phyloP scores from a whole-genome alignment of 1,284 basidiomycete genomes.

The Pterulicium gracile region DNA sequence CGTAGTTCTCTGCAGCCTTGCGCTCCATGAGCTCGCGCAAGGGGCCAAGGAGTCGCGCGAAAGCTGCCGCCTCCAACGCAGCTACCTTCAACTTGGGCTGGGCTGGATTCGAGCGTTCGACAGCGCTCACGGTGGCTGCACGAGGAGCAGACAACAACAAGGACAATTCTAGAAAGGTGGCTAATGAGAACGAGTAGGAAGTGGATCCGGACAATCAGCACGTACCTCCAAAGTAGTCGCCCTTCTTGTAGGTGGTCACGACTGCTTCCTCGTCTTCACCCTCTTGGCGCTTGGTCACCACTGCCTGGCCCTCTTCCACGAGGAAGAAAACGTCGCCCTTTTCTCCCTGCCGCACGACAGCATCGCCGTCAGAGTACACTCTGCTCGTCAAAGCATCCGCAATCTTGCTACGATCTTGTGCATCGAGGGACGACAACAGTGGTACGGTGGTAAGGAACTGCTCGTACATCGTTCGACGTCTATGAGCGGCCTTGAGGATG shows the following conservation, averaged over 20 bases:
- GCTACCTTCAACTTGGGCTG: constrained; percentile 80
- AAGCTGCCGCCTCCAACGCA: constrained; percentile 87
- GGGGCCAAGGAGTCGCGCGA: constrained; percentile 90
- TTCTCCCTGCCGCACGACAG: constrained; percentile 87
- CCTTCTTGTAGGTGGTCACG: constrained; percentile 74
- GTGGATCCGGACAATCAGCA: constrained; percentile 9
- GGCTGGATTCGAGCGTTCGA: constrained; percentile 36
- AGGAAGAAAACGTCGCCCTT: constrained; percentile 97
- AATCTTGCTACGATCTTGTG: constrained; percentile 90
- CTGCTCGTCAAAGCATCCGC: constrained; percentile 88
- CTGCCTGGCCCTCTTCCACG: constrained; percentile 86
- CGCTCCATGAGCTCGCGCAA: constrained; percentile 82
- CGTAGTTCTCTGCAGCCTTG: constrained; percentile 36
- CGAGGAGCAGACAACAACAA: constrained; percentile 80
- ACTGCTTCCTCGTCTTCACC: constrained; percentile 47
- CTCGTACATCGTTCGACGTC: constrained; percentile 91
- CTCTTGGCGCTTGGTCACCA: constrained; percentile 70
- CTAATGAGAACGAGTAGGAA: constrained; percentile 2
- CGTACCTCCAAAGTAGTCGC: constrained; percentile 97
- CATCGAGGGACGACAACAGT: constrained; percentile 77
- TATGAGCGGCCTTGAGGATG: constrained; percentile 79
- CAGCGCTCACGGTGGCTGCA: constrained; percentile 88
- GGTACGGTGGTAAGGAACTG: constrained; percentile 89
- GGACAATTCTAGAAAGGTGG: constrained; percentile 52
- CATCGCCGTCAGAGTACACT: constrained; percentile 75